Evolutionary conservation across 805 yeast genomes (phyloP).

Genomic region (Nakazawaea anatomiae): DNA sequence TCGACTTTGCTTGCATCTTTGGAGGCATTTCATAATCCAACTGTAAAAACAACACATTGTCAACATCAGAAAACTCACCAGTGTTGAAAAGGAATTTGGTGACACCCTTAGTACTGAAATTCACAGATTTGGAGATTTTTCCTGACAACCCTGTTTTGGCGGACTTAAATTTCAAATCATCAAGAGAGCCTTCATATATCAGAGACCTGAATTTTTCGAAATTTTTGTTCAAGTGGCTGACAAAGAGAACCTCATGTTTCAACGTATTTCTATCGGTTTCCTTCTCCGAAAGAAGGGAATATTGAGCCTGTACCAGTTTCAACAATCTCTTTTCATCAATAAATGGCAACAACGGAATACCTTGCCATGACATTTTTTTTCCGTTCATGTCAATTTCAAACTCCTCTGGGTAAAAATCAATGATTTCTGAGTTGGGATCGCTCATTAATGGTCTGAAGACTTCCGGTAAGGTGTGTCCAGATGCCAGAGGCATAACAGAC

Average conservation of each 20-base stretch:
- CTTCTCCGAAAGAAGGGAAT: conserved; percentile 55
- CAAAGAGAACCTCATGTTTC: conserved; percentile 62
- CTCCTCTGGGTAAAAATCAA: conserved; percentile 86
- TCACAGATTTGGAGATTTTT: conserved; percentile 29
- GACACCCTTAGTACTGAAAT: conserved; percentile 29
- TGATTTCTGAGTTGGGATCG: conserved; percentile 70
- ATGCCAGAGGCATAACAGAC: conserved; percentile 94
- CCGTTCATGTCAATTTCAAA: conserved; percentile 95
- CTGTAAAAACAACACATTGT: conserved; percentile 31
- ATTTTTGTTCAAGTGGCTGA: conserved; percentile 57
- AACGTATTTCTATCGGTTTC: conserved; percentile 66
- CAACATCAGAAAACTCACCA: conserved; percentile 36
- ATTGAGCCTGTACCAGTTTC: conserved; percentile 58
- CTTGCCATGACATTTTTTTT: conserved; percentile 92
- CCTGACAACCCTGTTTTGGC: conserved; percentile 58
- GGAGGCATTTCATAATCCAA: conserved; percentile 59
- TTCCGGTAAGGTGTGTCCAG: conserved; percentile 79
- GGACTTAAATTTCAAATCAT: conserved; percentile 36
- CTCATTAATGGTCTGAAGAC: conserved; percentile 80
- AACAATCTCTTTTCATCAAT: conserved; percentile 79
- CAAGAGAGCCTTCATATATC: conserved; percentile 33
- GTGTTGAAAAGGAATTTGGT: conserved; percentile 41
- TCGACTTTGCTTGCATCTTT: conserved; percentile 60
- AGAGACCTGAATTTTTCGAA: conserved; percentile 30
- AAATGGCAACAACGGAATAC: conserved; percentile 83